Conservation (phyloP, 352 stramenopile genomes). For the Pythium coloratum region DNA sequence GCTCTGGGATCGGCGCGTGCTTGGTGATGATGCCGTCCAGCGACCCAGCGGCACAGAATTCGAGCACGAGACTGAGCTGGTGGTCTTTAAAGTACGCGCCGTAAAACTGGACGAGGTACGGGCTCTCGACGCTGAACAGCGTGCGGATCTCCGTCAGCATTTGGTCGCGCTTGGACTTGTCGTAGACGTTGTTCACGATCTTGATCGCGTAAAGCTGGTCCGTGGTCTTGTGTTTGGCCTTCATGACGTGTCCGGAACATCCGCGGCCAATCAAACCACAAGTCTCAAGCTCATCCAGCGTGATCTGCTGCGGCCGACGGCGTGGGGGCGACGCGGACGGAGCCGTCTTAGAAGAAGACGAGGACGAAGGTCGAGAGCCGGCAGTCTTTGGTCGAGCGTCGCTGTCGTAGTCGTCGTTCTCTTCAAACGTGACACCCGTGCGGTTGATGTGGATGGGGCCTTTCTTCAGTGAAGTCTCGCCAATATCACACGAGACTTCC, state of each 20-base stretch:
- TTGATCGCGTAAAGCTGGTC: slow-evolving; percentile 61
- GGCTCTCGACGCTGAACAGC: slow-evolving; percentile 68
- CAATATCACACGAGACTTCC: slow-evolving; percentile 70
- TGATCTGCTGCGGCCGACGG: slow-evolving; percentile 32
- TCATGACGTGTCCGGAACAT: slow-evolving; percentile 65
- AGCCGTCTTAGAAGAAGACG: neutral
- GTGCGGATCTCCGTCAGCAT: slow-evolving; percentile 80
- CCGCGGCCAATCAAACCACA: slow-evolving; percentile 57
- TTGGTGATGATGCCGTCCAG: slow-evolving; percentile 48
- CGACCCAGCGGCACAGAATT: slow-evolving; percentile 64
- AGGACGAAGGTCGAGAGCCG: slow-evolving; percentile 7
- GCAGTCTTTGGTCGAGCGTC: slow-evolving; percentile 7
- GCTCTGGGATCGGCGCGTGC: slow-evolving; percentile 36
- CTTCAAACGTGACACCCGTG: slow-evolving; percentile 55
- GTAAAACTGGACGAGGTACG: slow-evolving; percentile 65
- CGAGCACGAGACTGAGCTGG: slow-evolving; percentile 62
- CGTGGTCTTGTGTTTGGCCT: slow-evolving; percentile 41
- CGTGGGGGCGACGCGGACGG: slow-evolving; percentile 13
- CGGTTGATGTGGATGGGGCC: slow-evolving; percentile 64
- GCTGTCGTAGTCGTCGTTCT: slow-evolving; percentile 21
- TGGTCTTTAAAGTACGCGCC: slow-evolving; percentile 78
- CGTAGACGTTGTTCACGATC: slow-evolving; percentile 74
- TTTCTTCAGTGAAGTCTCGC: slow-evolving; percentile 73
- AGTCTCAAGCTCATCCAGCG: slow-evolving; percentile 54
- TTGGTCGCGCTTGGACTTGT: slow-evolving; percentile 73